Conservation (phyloP, 1,139 yeast species). For the Lodderomyces margitis region DNA sequence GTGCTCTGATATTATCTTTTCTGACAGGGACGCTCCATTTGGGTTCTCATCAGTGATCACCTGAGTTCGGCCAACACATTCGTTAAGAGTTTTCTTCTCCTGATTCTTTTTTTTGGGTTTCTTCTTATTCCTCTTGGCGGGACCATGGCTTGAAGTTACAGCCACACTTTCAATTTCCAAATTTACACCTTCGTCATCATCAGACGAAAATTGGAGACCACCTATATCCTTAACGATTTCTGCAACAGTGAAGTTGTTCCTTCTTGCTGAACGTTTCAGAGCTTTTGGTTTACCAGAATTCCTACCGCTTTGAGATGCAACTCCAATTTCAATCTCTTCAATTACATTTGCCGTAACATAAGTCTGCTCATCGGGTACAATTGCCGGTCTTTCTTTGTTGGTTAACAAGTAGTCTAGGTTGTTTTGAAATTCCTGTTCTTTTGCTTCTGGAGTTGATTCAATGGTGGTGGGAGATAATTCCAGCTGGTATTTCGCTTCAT, state of each 20-base stretch:
- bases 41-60: background rate
- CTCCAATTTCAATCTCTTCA: background rate
- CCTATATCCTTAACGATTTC: constrained; percentile 27
- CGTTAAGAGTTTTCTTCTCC: background rate
- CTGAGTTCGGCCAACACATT: background rate
- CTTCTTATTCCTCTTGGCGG: background rate
- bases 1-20: background rate
- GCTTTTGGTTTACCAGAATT: constrained; percentile 2
- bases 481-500: background rate
- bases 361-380: background rate
- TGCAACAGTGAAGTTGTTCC: constrained; percentile 15
- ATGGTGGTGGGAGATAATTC: background rate
- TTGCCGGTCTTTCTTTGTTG: constrained; percentile 7
- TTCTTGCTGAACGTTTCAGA: background rate
- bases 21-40: background rate
- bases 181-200: constrained; percentile 18
- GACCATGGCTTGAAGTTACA: background rate
- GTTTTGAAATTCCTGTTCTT: constrained; percentile 15
- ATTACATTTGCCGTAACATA: constrained; percentile 1
- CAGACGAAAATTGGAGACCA: constrained; percentile 24
- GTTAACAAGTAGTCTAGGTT: constrained; percentile 19
- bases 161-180: constrained; percentile 1
- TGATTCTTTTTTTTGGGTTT: background rate
- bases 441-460: background rate
- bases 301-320: constrained; percentile 2